Evolutionary conservation across 352 stramenopile genomes (phyloP).

Genomic region (Plasmopara viticola): DNA sequence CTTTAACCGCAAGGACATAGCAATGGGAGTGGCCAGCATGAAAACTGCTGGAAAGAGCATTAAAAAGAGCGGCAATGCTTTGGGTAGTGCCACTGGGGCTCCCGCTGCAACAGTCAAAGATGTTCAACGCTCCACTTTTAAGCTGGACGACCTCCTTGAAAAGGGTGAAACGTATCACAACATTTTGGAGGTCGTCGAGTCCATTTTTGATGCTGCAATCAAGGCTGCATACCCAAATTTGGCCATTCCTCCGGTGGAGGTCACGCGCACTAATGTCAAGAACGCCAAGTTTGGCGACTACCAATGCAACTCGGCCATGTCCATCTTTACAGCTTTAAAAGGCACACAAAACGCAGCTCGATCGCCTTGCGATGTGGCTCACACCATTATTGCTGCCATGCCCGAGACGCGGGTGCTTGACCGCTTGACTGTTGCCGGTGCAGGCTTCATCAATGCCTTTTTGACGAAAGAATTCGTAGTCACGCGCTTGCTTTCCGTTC

Average conservation of each 20-base stretch:
- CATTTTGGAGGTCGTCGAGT: conserved; percentile 66
- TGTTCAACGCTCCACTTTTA: conserved; percentile 32
- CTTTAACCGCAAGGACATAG: conserved; percentile 41
- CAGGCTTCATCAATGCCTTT: conserved; percentile 98
- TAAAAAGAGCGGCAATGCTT: conserved; percentile 15
- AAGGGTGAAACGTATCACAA: conserved; percentile 69
- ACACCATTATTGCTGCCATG: conserved; percentile 85
- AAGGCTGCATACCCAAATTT: conserved; percentile 60
- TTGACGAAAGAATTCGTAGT: conserved; percentile 83
- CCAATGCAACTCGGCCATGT: conserved; percentile 98
- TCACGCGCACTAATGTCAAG: conserved; percentile 71
- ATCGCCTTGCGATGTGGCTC: conserved; percentile 84
- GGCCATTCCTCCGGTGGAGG: conserved; percentile 44
- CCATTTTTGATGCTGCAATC: conserved; percentile 68
- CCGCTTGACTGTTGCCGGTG: conserved; percentile 86
- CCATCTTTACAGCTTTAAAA: conserved; percentile 95
- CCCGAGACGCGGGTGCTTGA: conserved; percentile 84
- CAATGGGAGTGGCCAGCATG: conserved; percentile 40
- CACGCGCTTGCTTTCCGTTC: conserved; percentile 57
- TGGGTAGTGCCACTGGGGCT: conserved; percentile 8
- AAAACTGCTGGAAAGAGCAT: conserved; percentile 35
- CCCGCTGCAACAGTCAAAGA: conserved; percentile 11
- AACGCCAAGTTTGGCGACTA: conserved; percentile 92
- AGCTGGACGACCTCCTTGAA: conserved; percentile 44
- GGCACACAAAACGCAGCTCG: conserved; percentile 59